phyloP scores from a whole-genome alignment of 495 filamentous ascomycete genomes.

The Mycothermus thermophilus region DNA sequence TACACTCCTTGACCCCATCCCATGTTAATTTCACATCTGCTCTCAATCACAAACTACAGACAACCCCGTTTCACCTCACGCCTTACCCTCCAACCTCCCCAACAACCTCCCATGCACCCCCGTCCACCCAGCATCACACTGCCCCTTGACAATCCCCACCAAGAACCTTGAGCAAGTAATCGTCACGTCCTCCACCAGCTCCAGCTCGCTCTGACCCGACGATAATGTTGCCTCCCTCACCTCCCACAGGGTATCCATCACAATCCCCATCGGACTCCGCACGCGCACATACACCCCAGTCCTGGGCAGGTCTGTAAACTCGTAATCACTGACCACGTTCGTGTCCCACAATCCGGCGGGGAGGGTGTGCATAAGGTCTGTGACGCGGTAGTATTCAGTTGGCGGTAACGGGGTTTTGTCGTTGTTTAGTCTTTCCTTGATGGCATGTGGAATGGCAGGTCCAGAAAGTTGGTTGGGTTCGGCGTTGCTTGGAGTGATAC shows the following conservation, averaged over 20 bases:
- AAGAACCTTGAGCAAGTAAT: constrained; percentile 30
- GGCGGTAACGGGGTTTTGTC: neutral
- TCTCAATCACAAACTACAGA: too few relatives aligned
- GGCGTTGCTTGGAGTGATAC: constrained; percentile 5
- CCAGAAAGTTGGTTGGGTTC: constrained; percentile 4
- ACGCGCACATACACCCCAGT: constrained; percentile 33
- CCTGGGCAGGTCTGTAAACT: constrained; percentile 26
- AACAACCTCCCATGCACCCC: constrained; percentile 31
- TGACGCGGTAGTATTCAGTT: constrained; percentile 18
- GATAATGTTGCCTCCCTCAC: constrained; percentile 18
- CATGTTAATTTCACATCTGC: too few relatives aligned
- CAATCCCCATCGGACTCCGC: constrained; percentile 28
- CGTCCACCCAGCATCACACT: constrained; percentile 29
- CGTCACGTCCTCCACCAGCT: constrained; percentile 27
- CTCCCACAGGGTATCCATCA: constrained; percentile 34
- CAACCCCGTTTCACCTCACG: too few relatives aligned
- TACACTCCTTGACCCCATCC: too few relatives aligned
- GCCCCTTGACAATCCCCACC: constrained; percentile 26
- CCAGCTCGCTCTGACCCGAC: constrained; percentile 10
- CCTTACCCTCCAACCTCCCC: constrained; percentile 6
- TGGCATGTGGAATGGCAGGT: constrained; percentile 10
- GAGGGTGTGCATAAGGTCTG: constrained; percentile 26
- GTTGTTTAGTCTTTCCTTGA: neutral
- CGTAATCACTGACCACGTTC: constrained; percentile 32
- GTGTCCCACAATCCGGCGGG: constrained; percentile 32